These are phyloP conservation scores for Malus hybrid DNA, from an alignment of 331 rosid genomes.

Conservation along the genomic window DNA sequence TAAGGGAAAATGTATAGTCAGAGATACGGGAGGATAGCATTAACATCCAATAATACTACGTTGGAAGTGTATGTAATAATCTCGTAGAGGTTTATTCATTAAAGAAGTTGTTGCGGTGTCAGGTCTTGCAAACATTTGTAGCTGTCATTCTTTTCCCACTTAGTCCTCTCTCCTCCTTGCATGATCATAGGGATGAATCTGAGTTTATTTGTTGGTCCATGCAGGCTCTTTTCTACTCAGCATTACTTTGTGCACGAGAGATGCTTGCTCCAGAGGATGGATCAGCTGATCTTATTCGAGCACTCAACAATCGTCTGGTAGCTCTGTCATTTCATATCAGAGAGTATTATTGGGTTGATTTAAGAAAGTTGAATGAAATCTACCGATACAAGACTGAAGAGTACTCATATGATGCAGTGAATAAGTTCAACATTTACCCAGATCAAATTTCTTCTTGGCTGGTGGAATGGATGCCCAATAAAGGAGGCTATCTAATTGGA, in stretches of 20 bases:
- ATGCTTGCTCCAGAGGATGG: slow-evolving; percentile 87
- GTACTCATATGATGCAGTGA: slow-evolving; percentile 83
- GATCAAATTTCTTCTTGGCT: slow-evolving; percentile 84
- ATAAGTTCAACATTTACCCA: slow-evolving; percentile 86
- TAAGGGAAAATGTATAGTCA: not conserved
- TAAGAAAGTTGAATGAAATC: slow-evolving; percentile 69
- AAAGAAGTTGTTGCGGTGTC: not conserved
- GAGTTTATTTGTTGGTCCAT: slow-evolving; percentile 6
- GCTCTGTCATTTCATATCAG: slow-evolving; percentile 83
- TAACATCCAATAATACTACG: not conserved
- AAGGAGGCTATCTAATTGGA: slow-evolving; percentile 79
- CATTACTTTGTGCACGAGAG: slow-evolving; percentile 74
- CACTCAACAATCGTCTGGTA: slow-evolving; percentile 70
- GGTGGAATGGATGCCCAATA: slow-evolving; percentile 84
- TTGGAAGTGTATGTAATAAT: not conserved
- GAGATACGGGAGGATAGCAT: not conserved
- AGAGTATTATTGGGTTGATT: slow-evolving; percentile 82
- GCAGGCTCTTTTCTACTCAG: slow-evolving; percentile 79
- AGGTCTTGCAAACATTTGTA: slow-evolving; percentile 6
- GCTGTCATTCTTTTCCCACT: not conserved
- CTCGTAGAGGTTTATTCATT: not conserved
- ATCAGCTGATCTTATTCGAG: slow-evolving; percentile 69
- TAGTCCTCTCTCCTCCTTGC: not conserved
- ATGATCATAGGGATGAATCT: not conserved
- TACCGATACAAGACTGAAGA: slow-evolving; percentile 86